A percentile compares a stretch with the other conserved stretches of the same genome.
phyloP scores from a whole-genome alignment of 192 early-diverging fungal genomes.

The Haplosporangium gracile region DNA sequence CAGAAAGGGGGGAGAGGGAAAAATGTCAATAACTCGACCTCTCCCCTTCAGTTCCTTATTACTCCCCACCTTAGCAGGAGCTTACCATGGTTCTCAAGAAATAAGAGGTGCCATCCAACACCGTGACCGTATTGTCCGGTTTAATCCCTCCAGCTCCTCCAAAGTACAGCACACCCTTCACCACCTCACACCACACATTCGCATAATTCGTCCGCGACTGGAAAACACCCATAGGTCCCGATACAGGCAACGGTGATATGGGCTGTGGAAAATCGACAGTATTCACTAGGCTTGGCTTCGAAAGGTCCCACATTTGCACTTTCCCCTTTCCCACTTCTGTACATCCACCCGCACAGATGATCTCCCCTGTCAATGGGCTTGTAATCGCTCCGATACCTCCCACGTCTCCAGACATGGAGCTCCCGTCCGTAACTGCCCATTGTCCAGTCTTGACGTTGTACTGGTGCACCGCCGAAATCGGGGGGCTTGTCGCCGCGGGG shows the following conservation, averaged over 20 bases:
- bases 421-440: not conserved
- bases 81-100: too few relatives aligned
- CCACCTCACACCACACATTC: not conserved
- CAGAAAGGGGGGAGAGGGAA: too few relatives aligned
- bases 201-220: not conserved
- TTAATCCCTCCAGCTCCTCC: not conserved
- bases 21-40: too few relatives aligned
- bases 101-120: not conserved
- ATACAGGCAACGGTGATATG: not conserved
- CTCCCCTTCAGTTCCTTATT: too few relatives aligned
- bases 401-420: not conserved
- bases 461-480: not conserved
- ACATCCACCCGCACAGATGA: not conserved
- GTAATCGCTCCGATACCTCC: not conserved
- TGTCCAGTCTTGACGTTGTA: not conserved
- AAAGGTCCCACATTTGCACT: not conserved
- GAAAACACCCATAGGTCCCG: not conserved
- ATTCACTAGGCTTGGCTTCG: too few relatives aligned
- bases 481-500: not conserved
- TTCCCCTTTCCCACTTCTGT: not conserved
- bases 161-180: conserved; percentile 1
- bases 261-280: not conserved
- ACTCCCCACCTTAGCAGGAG: too few relatives aligned
- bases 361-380: not conserved
- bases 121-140: not conserved